These are phyloP conservation scores for Nakataea oryzae DNA, from an alignment of 2,329 filamentous ascomycete species.

Conservation along the genomic window DNA sequence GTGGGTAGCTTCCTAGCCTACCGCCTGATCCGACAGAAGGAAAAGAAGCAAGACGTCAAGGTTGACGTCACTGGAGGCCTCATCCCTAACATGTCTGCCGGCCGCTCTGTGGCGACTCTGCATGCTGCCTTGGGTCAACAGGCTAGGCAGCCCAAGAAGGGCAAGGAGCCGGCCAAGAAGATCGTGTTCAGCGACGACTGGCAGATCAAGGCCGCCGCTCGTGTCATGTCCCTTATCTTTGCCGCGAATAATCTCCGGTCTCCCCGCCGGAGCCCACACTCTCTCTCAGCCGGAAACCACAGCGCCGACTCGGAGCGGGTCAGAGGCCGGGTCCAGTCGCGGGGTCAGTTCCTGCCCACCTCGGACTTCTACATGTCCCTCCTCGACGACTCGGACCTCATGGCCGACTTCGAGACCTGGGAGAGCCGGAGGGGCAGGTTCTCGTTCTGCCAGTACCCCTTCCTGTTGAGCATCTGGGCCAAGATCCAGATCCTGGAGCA, in stretches of 20 bases:
- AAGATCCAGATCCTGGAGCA: slow-evolving; percentile 87
- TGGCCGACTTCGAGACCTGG: slow-evolving; percentile 82
- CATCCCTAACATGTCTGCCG: slow-evolving; percentile 61
- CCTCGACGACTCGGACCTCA: slow-evolving; percentile 76
- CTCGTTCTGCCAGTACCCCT: slow-evolving; percentile 85
- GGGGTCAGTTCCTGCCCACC: slow-evolving; percentile 63
- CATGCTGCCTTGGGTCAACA: slow-evolving; percentile 62
- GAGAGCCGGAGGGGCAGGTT: slow-evolving; percentile 66
- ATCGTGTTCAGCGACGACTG: slow-evolving; percentile 72
- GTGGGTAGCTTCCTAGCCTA: slow-evolving; percentile 73
- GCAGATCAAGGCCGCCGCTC: slow-evolving; percentile 75
- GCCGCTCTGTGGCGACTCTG: slow-evolving; percentile 58
- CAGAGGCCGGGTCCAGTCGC: slow-evolving; percentile 29
- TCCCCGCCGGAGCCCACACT: slow-evolving; percentile 17
- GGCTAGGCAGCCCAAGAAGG: slow-evolving; percentile 28
- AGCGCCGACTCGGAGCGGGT: slow-evolving; percentile 17
- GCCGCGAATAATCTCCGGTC: slow-evolving; percentile 59
- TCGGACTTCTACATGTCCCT: slow-evolving; percentile 83
- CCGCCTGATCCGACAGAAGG: slow-evolving; percentile 60
- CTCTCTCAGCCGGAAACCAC: background rate
- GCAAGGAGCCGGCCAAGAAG: slow-evolving; percentile 42
- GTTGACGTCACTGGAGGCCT: slow-evolving; percentile 55
- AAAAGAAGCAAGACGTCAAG: slow-evolving; percentile 50
- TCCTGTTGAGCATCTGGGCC: slow-evolving; percentile 82
- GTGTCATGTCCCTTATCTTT: slow-evolving; percentile 72